These are phyloP conservation scores for Populus deltoides DNA, from an alignment of 345 rosid species.

Conservation along the genomic window DNA sequence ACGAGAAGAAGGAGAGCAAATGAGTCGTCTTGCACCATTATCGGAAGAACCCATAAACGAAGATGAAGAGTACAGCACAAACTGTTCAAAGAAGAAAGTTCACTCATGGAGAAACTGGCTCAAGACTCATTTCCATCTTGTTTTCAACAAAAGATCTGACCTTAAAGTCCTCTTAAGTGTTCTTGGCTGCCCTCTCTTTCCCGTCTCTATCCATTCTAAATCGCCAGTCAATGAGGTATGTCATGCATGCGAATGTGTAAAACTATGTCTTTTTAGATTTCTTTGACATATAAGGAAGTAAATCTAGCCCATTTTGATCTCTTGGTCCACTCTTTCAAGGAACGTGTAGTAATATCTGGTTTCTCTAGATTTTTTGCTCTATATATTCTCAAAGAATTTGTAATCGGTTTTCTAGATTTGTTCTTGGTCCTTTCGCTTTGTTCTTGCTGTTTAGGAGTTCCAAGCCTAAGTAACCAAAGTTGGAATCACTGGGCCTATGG, in stretches of 20 bases:
- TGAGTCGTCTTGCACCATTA: conserved; percentile 76
- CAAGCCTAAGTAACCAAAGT: background rate
- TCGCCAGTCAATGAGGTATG: conserved; percentile 48
- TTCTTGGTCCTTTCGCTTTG: background rate
- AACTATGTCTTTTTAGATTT: background rate
- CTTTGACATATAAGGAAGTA: background rate
- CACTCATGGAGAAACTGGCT: conserved; percentile 74
- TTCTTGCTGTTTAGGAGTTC: background rate
- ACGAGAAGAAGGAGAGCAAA: conserved; percentile 4
- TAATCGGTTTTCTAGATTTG: background rate
- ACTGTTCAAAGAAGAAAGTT: conserved; percentile 37
- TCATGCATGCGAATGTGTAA: background rate
- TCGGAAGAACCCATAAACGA: conserved; percentile 72
- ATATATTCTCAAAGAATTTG: background rate
- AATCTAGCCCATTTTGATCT: background rate
- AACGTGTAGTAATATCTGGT: background rate
- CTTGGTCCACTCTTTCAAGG: background rate
- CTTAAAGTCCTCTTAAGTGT: conserved; percentile 70
- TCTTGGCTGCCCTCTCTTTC: conserved; percentile 89
- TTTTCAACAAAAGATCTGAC: conserved; percentile 51
- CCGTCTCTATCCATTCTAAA: conserved; percentile 50
- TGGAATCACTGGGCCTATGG: background rate
- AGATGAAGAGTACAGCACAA: conserved; percentile 28
- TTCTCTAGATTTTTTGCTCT: background rate
- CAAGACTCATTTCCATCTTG: conserved; percentile 50